Evolutionary conservation across 148 eudicot species (phyloP).

Genomic region (Talinum fruticosum): DNA sequence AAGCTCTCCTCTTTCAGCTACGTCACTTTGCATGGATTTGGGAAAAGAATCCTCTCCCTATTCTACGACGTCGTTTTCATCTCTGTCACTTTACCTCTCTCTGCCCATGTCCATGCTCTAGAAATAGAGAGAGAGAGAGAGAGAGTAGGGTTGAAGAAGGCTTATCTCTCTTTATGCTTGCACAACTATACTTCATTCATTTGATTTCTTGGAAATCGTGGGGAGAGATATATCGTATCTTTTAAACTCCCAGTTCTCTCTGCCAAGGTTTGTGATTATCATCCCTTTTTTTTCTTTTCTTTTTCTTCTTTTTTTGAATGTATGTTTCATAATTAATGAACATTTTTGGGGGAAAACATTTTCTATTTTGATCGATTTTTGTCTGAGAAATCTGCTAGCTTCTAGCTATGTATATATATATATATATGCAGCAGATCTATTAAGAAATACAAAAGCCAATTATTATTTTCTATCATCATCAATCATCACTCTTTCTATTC

Average conservation of each 20-base stretch:
- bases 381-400: background rate
- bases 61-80: background rate
- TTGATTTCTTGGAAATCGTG: background rate
- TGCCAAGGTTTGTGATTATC: background rate
- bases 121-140: background rate
- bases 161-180: background rate
- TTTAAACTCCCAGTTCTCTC: background rate
- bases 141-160: background rate
- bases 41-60: background rate
- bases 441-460: background rate
- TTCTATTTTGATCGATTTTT: background rate
- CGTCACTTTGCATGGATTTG: conserved; percentile 2
- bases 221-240: background rate
- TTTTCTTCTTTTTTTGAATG: background rate
- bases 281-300: background rate
- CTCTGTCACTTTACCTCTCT: background rate
- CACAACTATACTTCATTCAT: background rate
- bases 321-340: too few species aligned
- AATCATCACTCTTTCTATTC: background rate
- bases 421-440: background rate
- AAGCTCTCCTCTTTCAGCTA: background rate
- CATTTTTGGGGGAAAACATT: background rate
- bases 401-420: background rate
- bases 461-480: background rate
- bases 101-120: background rate